Base-by-base conservation (phyloP, 2,329 filamentous ascomycete genomes). In the Colletotrichum chrysophilum region DNA sequence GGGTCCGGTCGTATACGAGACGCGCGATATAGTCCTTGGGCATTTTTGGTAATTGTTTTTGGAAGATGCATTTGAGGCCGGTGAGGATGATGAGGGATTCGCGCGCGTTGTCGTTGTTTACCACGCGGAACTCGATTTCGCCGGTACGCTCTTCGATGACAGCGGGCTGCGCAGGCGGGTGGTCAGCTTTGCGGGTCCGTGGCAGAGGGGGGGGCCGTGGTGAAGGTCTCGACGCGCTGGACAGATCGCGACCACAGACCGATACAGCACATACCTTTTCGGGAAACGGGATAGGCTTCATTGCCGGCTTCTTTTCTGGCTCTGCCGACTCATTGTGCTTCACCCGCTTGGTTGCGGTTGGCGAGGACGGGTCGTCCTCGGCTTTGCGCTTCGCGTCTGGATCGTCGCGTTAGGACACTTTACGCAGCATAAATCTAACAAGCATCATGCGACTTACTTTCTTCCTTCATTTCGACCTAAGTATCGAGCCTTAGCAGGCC, bases 41-140 rank as follows among this genome's bases (percentile, higher is more conserved):
- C 97, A 99, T 99, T 85, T 98, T 98, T 1, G 97, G 97, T 7
- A 99, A 89, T 83, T 99, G 97, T 80, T 98, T 98, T 84, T 99
- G 97, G 81, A 99, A 98, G 78, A 99, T 97, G 82, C 96, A 98
- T 84, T 98, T 99, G 71, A 99, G 89, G 16, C 97, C 97, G 0
- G 96, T 98, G 75, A 99, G 89, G 80, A 99, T 97, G 82, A 98
- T 97, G 79, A 96, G 93, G 82, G 95, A 97, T 81, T 98, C 95
- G 78, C 94, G 91, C 48, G 93, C 90, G 80, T 94, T 94, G 82
- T 99, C 97, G 82, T 99, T 99, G 89, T 98, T 98, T 81, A 99
- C 97, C 8, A 98, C 97, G 64, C 96, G 93, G 84, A 98, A 98
- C 84, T 98, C 96, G 79, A 99, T 98, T 78, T 98, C 95, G 81